Evolutionary conservation across 148 eudicot species (phyloP), one percentile per base, ranked within the genome.

Genomic region (Arctostaphylos glauca): DNA sequence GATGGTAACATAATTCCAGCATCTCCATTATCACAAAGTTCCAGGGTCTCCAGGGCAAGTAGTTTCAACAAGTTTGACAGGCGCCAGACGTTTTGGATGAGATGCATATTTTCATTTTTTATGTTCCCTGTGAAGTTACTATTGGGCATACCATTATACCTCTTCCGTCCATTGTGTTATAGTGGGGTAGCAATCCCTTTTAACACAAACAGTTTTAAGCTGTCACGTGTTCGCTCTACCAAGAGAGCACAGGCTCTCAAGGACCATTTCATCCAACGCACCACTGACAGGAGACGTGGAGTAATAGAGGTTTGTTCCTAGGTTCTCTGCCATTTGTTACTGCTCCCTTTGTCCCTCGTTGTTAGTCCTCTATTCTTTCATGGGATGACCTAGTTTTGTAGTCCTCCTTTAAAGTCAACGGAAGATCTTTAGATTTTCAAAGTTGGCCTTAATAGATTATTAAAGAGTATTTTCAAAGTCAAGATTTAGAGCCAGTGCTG

Each of bases 231-330:
- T 23, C 80, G 50, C 66, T 80, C 94, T 85, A 64, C 90, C 84
- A 74, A 86, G 89, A 87, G 89, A 82, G 83, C 81, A 81, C 91
- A 89, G 38, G 87, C 84, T 86, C 84, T 90, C 70, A 95, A 87
- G 89, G 94, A 94, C 80, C 88, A 93, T 84, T 87, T 90, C 77
- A 87, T 94, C 41, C 97, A 94, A 72, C 91, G 92, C 81, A 90
- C 98, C 66, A 96, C 97, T 80, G 99, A 96, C 82, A 92, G 97
- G 82, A 91, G 99, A 52, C 98, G 98, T 58, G 99, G 99, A 53
- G 90, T 96, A 81, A 91, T 94, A 82, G 99, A 96, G 99, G 99
- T 96, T 58, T 81, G 83, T 38, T 73, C 31, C 53, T n/a, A 8
- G 54, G 44, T 25, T 54, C 47, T 54, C 38, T 9, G 64, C 23